Evolutionary conservation across 2,329 filamentous ascomycete genomes (phyloP).

Genomic region (Penicillium vulpinum): DNA sequence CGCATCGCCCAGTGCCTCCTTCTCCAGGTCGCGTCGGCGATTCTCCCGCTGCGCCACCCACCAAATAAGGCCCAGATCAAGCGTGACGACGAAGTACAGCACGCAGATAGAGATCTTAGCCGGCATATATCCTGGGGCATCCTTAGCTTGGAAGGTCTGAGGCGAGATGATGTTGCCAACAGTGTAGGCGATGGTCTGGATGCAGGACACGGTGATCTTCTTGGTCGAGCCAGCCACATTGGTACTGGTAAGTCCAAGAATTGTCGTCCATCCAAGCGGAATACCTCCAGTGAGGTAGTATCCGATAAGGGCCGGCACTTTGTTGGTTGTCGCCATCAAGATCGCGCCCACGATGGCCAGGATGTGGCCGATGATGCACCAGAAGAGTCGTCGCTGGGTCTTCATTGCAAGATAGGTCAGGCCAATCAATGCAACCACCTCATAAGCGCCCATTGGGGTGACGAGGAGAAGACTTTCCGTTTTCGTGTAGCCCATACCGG

Average conservation of each 20-base stretch:
- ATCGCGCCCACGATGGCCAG: conserved; percentile 40
- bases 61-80: conserved; percentile 34
- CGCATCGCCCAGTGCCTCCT: conserved; percentile 21
- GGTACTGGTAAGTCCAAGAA: conserved; percentile 40
- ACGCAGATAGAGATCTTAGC: conserved; percentile 32
- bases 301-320: conserved; percentile 37
- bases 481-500: conserved; percentile 38
- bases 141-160: conserved; percentile 43
- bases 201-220: conserved; percentile 38
- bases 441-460: conserved; percentile 42
- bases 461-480: conserved; percentile 38
- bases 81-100: conserved; percentile 29
- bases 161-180: conserved; percentile 48
- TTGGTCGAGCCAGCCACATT: conserved; percentile 41
- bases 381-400: conserved; percentile 36
- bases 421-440: conserved; percentile 39
- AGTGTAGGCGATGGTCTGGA: conserved; percentile 39
- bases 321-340: conserved; percentile 43
- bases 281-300: conserved; percentile 43
- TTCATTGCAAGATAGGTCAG: conserved; percentile 42
- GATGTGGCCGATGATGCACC: conserved; percentile 39
- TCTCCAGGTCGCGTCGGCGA: conserved; percentile 29
- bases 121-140: conserved; percentile 32
- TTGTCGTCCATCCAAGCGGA: conserved; percentile 42
- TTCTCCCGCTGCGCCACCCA: conserved; percentile 32